Conservation (phyloP, 176 grass and related monocot genomes). For the Elaeis guineensis region DNA sequence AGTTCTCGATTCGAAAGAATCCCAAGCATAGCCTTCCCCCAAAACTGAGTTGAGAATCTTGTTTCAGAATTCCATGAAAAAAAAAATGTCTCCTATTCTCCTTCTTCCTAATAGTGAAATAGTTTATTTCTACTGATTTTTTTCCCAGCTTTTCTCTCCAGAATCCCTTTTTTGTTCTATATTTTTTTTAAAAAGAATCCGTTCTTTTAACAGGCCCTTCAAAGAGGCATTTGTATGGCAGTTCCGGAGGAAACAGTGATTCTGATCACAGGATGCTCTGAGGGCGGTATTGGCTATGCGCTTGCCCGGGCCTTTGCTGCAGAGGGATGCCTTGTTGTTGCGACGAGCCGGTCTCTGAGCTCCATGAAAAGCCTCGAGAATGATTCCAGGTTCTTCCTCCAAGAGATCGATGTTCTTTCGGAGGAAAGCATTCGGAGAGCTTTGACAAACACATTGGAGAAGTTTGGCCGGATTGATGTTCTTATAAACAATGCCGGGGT, state of each 20-base stretch:
- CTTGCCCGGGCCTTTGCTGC: constrained; percentile 54
- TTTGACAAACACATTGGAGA: constrained; percentile 32
- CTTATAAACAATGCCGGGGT: constrained; percentile 91
- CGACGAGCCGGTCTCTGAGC: constrained; percentile 56
- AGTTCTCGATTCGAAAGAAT: no score
- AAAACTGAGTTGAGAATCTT: no score
- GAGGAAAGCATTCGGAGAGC: constrained; percentile 39
- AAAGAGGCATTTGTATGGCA: constrained; percentile 14
- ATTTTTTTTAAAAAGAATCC: no score
- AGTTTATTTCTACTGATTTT: no score
- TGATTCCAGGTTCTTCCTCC: constrained; percentile 39
- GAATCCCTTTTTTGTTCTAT: no score
- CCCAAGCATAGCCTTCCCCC: no score
- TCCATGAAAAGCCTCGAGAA: constrained; percentile 60
- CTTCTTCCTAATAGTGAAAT: no score
- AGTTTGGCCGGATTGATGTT: constrained; percentile 63
- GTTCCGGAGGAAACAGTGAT: constrained; percentile 37
- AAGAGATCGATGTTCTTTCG: constrained; percentile 59
- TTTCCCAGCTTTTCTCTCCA: no score
- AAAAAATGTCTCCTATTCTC: no score
- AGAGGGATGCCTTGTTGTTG: constrained; percentile 61
- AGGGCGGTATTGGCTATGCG: constrained; percentile 73
- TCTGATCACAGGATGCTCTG: constrained; percentile 81
- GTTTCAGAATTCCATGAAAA: no score
- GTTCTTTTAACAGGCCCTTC: background rate